Percentiles rank a stretch among this genome's conserved stretches.
Evolutionary conservation across 805 yeast species (phyloP).

Genomic region (Ogataea sp.): DNA sequence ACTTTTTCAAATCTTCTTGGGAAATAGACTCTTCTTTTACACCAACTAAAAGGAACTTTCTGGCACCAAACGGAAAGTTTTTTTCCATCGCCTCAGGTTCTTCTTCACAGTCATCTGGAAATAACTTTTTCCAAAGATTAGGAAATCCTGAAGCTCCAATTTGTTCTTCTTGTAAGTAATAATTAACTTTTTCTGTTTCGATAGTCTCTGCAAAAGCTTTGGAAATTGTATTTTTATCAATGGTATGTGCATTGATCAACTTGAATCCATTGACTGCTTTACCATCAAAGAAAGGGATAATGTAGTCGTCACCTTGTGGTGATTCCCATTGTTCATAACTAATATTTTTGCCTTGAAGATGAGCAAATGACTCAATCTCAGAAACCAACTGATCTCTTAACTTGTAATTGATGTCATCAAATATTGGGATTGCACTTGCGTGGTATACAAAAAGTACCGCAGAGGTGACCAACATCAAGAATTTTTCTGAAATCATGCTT

Average conservation of each 20-base stretch:
- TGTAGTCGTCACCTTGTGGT: constrained; percentile 15
- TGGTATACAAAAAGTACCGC: too few relatives aligned
- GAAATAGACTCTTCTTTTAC: constrained; percentile 8
- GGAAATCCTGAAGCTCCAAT: constrained; percentile 22
- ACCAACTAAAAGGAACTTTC: constrained; percentile 18
- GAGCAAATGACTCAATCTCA: not conserved
- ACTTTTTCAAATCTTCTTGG: not conserved
- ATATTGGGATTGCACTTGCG: not conserved
- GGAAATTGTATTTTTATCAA: not conserved
- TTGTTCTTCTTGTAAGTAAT: constrained; percentile 14
- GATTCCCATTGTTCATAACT: constrained; percentile 19
- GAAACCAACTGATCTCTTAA: not conserved
- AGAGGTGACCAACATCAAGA: too few relatives aligned
- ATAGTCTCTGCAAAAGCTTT: constrained; percentile 1
- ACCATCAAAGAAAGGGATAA: constrained; percentile 13
- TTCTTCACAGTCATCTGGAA: constrained; percentile 6
- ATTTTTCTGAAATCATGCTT: not conserved
- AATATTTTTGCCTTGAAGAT: not conserved
- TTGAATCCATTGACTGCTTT: constrained; percentile 2
- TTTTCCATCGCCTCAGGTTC: constrained; percentile 5
- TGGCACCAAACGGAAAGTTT: constrained; percentile 20
- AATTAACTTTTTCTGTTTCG: not conserved
- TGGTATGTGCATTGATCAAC: not conserved
- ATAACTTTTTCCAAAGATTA: constrained; percentile 13
- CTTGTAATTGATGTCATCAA: not conserved